Evolutionary conservation across 352 stramenopile species (phyloP).

Genomic region (Pythium dissotocum): DNA sequence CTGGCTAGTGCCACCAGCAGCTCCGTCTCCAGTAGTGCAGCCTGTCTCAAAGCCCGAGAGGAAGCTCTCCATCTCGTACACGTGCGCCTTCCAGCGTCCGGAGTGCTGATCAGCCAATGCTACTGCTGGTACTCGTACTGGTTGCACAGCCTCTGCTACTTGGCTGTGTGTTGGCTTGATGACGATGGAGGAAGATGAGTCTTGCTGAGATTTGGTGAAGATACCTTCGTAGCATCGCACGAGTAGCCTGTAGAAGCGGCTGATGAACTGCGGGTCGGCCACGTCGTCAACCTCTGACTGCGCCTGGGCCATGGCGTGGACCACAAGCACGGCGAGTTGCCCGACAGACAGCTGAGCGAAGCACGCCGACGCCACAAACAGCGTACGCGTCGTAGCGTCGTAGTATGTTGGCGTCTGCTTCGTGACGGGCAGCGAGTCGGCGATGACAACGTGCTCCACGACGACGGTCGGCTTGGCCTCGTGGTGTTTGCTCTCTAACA

Average conservation of each 20-base stretch:
- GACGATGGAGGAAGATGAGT: not conserved
- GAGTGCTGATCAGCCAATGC: not conserved
- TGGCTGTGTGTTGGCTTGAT: not conserved
- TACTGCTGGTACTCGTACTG: not conserved
- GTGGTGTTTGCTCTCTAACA: not conserved
- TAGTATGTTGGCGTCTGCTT: slow-evolving; percentile 10
- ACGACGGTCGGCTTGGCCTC: not conserved
- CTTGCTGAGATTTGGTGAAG: slow-evolving; percentile 31
- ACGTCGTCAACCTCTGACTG: slow-evolving; percentile 38
- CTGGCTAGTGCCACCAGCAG: not conserved
- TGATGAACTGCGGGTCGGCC: slow-evolving; percentile 50
- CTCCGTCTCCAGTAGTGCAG: not conserved
- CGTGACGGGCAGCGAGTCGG: not conserved
- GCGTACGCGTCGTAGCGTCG: slow-evolving; percentile 25
- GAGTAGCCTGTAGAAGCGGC: slow-evolving; percentile 49
- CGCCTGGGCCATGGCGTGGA: slow-evolving; percentile 53
- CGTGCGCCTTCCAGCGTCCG: slow-evolving; percentile 41
- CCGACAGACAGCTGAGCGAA: slow-evolving; percentile 46
- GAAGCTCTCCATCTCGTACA: slow-evolving; percentile 58
- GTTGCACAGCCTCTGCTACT: not conserved
- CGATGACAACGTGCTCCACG: slow-evolving; percentile 13
- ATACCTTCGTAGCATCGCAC: slow-evolving; percentile 65
- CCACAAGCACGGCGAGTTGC: slow-evolving; percentile 51
- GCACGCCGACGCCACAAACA: slow-evolving; percentile 38
- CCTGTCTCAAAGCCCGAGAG: slow-evolving; percentile 31